Conservation (phyloP, 768 basidiomycete species). For the Paxillus rubicundulus region DNA sequence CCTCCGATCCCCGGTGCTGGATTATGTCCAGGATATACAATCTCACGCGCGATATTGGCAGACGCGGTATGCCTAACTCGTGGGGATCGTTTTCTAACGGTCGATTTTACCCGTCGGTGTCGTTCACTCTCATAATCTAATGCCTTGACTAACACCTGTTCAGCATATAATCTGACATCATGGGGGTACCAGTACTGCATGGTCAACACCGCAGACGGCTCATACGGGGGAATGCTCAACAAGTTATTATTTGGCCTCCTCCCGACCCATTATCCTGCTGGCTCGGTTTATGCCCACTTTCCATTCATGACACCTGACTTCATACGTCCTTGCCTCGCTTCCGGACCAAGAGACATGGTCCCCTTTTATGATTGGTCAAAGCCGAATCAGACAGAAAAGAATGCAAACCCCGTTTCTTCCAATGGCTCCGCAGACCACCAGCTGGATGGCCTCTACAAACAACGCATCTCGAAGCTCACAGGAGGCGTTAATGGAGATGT, state of each 20-base stretch:
- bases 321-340: conserved; percentile 42
- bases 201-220: conserved; percentile 61
- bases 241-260: conserved; percentile 71
- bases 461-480: conserved; percentile 18
- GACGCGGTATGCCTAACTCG: conserved; percentile 75
- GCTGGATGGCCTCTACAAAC: conserved; percentile 6
- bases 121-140: background rate
- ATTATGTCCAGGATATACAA: conserved; percentile 79
- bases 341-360: conserved; percentile 29
- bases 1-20: conserved; percentile 64
- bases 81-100: conserved; percentile 78
- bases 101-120: conserved; percentile 69
- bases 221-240: conserved; percentile 72
- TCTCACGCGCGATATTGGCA: conserved; percentile 79
- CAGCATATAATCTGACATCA: conserved; percentile 70
- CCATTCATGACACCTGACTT: conserved; percentile 67
- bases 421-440: background rate
- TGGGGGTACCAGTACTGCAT: conserved; percentile 80
- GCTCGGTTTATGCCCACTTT: conserved; percentile 74
- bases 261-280: conserved; percentile 63
- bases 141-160: conserved; percentile 2
- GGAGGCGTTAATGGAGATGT: background rate
- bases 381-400: conserved; percentile 31
- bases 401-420: conserved; percentile 21
- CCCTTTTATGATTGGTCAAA: conserved; percentile 59